These are phyloP conservation scores for Nepenthes mirabilis DNA, from an alignment of 148 eudicot genomes.

Conservation along the genomic window DNA sequence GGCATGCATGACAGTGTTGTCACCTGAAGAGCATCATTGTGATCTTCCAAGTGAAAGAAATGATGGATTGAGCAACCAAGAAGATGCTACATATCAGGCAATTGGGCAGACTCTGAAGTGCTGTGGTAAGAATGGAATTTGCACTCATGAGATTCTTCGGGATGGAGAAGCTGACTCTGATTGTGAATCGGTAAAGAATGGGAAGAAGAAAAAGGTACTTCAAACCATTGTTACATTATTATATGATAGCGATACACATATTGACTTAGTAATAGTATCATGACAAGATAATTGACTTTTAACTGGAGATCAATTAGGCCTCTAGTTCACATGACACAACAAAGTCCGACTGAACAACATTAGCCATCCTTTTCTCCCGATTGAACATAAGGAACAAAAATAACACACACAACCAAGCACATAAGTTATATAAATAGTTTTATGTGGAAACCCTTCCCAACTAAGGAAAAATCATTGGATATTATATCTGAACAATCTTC, in stretches of 20 bases:
- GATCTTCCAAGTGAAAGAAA: conserved; percentile 16
- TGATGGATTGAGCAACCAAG: conserved; percentile 14
- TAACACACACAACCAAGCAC: too few relatives aligned
- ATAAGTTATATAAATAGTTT: too few relatives aligned
- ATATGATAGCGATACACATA: not conserved
- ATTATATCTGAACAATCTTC: too few relatives aligned
- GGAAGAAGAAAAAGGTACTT: conserved; percentile 55
- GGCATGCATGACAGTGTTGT: conserved; percentile 16
- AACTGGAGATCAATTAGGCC: too few relatives aligned
- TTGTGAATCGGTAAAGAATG: conserved; percentile 20
- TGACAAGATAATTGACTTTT: not conserved
- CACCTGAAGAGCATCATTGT: conserved; percentile 18
- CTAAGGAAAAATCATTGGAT: too few relatives aligned
- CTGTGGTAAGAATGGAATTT: conserved; percentile 69
- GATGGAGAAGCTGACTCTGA: conserved; percentile 35
- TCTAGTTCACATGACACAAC: too few relatives aligned
- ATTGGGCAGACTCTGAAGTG: conserved; percentile 40
- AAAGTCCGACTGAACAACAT: too few relatives aligned
- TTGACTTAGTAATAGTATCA: not conserved
- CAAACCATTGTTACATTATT: not conserved
- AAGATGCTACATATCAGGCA: conserved; percentile 15
- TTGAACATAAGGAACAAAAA: too few relatives aligned
- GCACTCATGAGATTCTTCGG: conserved; percentile 77
- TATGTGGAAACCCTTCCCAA: too few relatives aligned
- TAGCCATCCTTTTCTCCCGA: too few relatives aligned